Evolutionary conservation across 768 basidiomycete genomes (phyloP), one percentile per base, ranked within the genome.

Genomic region (Suillus brevipes): DNA sequence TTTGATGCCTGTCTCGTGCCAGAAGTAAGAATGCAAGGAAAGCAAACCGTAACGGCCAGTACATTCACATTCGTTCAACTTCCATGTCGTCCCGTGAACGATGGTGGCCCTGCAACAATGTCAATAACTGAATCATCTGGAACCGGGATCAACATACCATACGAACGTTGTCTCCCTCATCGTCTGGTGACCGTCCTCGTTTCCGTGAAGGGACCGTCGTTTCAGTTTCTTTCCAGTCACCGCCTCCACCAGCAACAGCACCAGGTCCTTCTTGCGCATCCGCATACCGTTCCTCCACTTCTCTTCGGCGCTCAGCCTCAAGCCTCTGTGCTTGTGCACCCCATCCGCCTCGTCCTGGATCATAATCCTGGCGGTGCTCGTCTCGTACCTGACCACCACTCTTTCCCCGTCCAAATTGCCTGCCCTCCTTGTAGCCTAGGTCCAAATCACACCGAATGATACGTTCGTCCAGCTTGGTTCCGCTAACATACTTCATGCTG

Each of bases 361-460:
- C 95, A 73, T 96, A 99, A 77, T 99, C 97, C 73, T 96, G 90
- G 67, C 97, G 81, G 75, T 97, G 97, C 74, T 99, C 97, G 73
- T 99, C 97, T 69, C 97, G 85, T 60, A 96, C 87, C 82, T 97
- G 96, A 3, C 97, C 97, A 38, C 97, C 97, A 68, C 94, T 96
- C 78, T 96, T 98, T 34, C 97, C 97, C 66, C 97, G 83, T 37
- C 97, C 97, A 67, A 98, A 99, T 78, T 99, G 97, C 67, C 97
- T 83, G 16, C 97, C 97, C 73, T 99, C 97, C 73, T 89, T 89
- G 79, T 98, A 99, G 7, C 97, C 97, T 34, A 95, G 83, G 81
- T 99, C 97, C 73, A 99, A 81, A 81, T 99, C 97, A 73, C 96
- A 98, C 56, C 97, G 91, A 67, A 99, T 97, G 70, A 99, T 94